These are phyloP conservation scores for Phanerochaete sordida DNA, from an alignment of 768 basidiomycete species.

Conservation along the genomic window DNA sequence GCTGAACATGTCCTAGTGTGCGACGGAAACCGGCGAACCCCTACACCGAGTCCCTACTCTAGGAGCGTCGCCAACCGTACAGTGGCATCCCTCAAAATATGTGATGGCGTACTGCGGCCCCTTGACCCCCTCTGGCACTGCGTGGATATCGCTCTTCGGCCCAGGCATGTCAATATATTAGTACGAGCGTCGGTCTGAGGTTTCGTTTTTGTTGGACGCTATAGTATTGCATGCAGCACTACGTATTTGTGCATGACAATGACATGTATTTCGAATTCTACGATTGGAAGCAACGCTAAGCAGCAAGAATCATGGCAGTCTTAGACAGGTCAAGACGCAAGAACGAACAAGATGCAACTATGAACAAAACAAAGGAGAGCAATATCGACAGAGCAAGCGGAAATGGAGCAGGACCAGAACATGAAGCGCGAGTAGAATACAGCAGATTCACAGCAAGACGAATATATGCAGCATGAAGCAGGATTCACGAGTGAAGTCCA, in stretches of 20 bases:
- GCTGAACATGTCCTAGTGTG: too few relatives aligned
- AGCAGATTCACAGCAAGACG: too few relatives aligned
- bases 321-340: neutral
- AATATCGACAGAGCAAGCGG: neutral
- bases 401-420: too few relatives aligned
- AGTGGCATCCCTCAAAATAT: constrained; percentile 81
- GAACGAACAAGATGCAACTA: neutral
- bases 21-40: constrained; percentile 71
- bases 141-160: constrained; percentile 74
- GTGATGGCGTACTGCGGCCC: constrained; percentile 79
- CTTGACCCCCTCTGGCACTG: constrained; percentile 45
- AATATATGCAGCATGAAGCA: too few relatives aligned
- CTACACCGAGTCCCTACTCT: constrained; percentile 74
- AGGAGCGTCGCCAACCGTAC: constrained; percentile 69
- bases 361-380: neutral
- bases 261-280: too few relatives aligned
- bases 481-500: too few relatives aligned
- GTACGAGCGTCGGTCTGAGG: too few relatives aligned
- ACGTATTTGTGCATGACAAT: too few relatives aligned
- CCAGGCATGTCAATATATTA: constrained; percentile 20
- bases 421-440: neutral
- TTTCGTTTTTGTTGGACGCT: too few relatives aligned
- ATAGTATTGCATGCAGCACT: too few relatives aligned
- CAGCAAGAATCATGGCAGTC: neutral
- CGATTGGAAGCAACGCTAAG: too few relatives aligned